Percentiles rank a stretch among this genome's conserved stretches.
These are phyloP conservation scores for Ocimum tenuiflorum DNA, from an alignment of 257 asterid species.

Conservation along the genomic window DNA sequence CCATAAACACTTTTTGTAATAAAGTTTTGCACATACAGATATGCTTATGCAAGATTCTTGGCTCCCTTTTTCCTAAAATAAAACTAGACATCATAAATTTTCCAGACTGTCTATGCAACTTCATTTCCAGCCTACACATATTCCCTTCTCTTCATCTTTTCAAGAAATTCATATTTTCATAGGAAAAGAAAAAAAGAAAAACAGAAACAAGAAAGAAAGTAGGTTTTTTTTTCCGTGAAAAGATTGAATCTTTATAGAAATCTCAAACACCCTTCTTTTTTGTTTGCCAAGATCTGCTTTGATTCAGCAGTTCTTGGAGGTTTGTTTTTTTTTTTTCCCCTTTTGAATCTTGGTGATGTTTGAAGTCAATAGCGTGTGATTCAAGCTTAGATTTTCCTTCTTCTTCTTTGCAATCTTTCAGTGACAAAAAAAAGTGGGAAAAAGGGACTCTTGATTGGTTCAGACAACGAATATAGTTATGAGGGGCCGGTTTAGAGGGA, in stretches of 20 bases:
- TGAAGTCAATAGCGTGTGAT: conserved; percentile 14
- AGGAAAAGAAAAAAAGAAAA: too few species aligned
- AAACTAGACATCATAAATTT: conserved; percentile 20
- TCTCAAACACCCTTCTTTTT: background rate
- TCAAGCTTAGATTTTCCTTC: conserved; percentile 17
- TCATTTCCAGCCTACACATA: conserved; percentile 29
- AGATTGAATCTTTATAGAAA: conserved; percentile 18
- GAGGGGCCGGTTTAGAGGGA: conserved; percentile 35
- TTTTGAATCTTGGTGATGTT: conserved; percentile 1
- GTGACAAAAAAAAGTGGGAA: background rate
- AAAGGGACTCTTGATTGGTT: conserved; percentile 9
- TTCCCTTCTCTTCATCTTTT: conserved; percentile 1
- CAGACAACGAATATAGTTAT: conserved; percentile 29
- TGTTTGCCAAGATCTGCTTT: conserved; percentile 40
- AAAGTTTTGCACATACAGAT: conserved; percentile 18
- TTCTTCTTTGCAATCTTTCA: background rate
- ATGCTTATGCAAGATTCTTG: conserved; percentile 28
- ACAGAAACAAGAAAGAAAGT: too few species aligned
- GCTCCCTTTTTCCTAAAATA: conserved; percentile 20
- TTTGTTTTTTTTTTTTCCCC: too few species aligned
- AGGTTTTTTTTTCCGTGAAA: background rate
- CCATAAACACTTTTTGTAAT: conserved; percentile 1
- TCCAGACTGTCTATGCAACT: conserved; percentile 48
- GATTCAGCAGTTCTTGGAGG: conserved; percentile 22
- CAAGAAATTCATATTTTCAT: conserved; percentile 8